A percentile compares a stretch with the other conserved stretches of the same genome.
These are phyloP conservation scores for Metschnikowia kunwiensis DNA, from an alignment of 805 yeast genomes.

Conservation along the genomic window DNA sequence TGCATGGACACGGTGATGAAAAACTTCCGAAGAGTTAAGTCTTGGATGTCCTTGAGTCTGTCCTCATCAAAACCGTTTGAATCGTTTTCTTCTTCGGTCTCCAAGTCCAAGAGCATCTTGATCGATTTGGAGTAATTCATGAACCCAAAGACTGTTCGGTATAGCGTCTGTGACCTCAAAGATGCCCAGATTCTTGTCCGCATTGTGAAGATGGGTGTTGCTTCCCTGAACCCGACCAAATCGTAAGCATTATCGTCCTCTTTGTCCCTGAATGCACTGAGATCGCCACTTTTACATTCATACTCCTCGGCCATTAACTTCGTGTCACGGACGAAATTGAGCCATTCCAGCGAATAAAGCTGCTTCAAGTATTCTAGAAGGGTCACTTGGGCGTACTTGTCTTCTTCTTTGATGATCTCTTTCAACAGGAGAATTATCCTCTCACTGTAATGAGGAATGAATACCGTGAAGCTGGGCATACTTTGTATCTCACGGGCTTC, in stretches of 20 bases:
- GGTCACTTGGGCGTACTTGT: slow-evolving; percentile 92
- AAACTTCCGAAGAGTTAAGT: slow-evolving; percentile 82
- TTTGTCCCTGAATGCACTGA: slow-evolving; percentile 23
- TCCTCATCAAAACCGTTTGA: slow-evolving; percentile 8
- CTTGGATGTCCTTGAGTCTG: slow-evolving; percentile 18
- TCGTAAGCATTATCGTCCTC: slow-evolving; percentile 65
- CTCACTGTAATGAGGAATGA: slow-evolving; percentile 95
- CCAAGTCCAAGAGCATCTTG: slow-evolving; percentile 88
- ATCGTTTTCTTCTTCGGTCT: slow-evolving; percentile 62
- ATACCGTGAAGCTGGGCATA: slow-evolving; percentile 42
- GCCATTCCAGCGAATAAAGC: slow-evolving; percentile 96
- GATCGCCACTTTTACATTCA: slow-evolving; percentile 18
- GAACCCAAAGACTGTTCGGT: slow-evolving; percentile 96
- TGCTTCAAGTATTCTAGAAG: slow-evolving; percentile 91
- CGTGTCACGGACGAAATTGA: slow-evolving; percentile 93
- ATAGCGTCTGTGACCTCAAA: slow-evolving; percentile 90
- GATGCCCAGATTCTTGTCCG: slow-evolving; percentile 99
- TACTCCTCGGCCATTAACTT: slow-evolving; percentile 87
- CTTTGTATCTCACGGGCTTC: slow-evolving; percentile 44
- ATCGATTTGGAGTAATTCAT: slow-evolving; percentile 98
- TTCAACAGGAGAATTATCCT: slow-evolving; percentile 89
- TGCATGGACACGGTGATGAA: slow-evolving; percentile 84
- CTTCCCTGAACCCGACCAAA: slow-evolving; percentile 95
- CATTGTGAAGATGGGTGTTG: slow-evolving; percentile 93
- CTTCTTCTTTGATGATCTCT: slow-evolving; percentile 96